phyloP scores from a whole-genome alignment of 2,329 filamentous ascomycete species.

The Colletotrichum tofieldiae region DNA sequence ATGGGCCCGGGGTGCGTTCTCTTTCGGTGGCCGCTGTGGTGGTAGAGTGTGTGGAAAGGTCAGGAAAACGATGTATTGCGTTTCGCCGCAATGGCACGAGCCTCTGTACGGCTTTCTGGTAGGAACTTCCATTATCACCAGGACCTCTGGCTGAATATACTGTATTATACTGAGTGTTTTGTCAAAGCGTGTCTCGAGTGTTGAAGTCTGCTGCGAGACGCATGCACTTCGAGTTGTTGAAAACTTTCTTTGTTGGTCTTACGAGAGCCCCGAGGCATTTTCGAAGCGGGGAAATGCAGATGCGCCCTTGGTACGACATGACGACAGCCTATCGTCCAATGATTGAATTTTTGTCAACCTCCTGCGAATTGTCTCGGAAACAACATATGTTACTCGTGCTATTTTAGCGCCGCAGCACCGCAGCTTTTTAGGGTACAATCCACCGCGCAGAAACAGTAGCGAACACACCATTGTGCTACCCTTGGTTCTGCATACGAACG shows the following conservation, averaged over 20 bases:
- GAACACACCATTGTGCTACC: too few species aligned
- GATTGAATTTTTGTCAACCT: neutral
- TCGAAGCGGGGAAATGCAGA: neutral
- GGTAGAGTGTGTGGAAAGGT: conserved; percentile 55
- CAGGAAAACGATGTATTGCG: conserved; percentile 60
- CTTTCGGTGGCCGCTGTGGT: conserved; percentile 26
- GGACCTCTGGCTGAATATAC: too few species aligned
- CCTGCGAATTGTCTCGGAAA: neutral
- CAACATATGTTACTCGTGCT: neutral
- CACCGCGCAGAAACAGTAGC: too few species aligned
- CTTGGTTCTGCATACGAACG: too few species aligned
- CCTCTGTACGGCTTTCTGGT: conserved; percentile 51
- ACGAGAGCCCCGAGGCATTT: neutral
- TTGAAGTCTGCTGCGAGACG: neutral
- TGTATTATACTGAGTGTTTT: too few species aligned
- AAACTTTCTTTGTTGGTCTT: neutral
- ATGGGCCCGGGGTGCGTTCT: conserved; percentile 40
- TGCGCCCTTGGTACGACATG: neutral
- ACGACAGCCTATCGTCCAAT: neutral
- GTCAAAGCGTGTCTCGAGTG: too few species aligned
- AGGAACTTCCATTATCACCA: neutral
- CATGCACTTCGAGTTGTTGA: neutral
- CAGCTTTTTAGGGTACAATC: neutral
- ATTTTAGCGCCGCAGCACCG: neutral
- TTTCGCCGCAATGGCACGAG: conserved; percentile 64